These are phyloP conservation scores for Clavaria fumosa DNA, from an alignment of 768 basidiomycete genomes.

Conservation along the genomic window DNA sequence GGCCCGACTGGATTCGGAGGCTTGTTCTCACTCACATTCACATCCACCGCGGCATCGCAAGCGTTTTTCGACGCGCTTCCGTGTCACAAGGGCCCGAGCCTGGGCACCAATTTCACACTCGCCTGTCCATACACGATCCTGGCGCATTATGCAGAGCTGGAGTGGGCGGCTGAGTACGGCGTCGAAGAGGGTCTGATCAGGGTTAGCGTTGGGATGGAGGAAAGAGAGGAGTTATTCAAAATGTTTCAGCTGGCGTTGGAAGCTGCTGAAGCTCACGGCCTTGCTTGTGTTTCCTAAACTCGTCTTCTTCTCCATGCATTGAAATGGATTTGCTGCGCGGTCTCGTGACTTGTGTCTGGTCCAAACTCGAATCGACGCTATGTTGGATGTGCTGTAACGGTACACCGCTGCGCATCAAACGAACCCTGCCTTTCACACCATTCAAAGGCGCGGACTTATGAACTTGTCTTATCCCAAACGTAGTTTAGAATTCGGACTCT, in stretches of 20 bases:
- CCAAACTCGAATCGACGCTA: no score
- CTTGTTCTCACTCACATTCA: conserved; percentile 79
- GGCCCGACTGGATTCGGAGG: conserved; percentile 64
- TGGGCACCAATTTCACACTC: conserved; percentile 93
- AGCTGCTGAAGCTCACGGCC: conserved; percentile 41
- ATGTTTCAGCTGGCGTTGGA: conserved; percentile 51
- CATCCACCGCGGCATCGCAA: conserved; percentile 41
- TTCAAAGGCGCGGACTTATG: no score
- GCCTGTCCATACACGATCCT: conserved; percentile 89
- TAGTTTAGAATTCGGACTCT: no score
- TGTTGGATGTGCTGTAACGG: no score
- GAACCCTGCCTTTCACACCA: no score
- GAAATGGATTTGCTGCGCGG: neutral
- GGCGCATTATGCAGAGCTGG: conserved; percentile 79
- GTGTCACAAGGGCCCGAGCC: conserved; percentile 79
- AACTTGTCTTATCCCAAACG: no score
- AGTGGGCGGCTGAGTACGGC: conserved; percentile 81
- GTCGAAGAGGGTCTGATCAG: conserved; percentile 76
- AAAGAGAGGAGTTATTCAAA: conserved; percentile 34
- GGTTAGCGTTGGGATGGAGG: conserved; percentile 86
- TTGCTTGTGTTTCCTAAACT: neutral
- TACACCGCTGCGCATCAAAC: no score
- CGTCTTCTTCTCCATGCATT: neutral
- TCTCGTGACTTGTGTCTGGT: no score
- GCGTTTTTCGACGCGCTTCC: conserved; percentile 77